These are phyloP conservation scores for Fusarium compactum DNA, from an alignment of 2,329 filamentous ascomycete genomes.

Conservation along the genomic window DNA sequence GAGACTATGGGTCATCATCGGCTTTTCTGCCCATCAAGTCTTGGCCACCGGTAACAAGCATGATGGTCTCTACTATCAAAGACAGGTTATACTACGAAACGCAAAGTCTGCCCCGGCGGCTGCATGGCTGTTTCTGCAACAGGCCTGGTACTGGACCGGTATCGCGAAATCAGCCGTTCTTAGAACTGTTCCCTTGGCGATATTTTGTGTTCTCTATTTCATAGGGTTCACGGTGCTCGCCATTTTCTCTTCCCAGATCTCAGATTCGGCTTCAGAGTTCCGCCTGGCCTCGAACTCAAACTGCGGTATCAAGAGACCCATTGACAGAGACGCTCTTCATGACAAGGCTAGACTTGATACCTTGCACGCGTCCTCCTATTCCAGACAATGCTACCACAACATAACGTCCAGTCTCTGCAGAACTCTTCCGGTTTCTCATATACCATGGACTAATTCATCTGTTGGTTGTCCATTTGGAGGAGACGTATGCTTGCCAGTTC, in stretches of 20 bases:
- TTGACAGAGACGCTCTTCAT: background rate
- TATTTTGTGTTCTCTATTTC: background rate
- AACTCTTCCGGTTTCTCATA: background rate
- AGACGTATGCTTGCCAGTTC: fast-evolving
- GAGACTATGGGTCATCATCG: background rate
- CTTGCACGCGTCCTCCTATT: background rate
- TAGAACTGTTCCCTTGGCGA: background rate
- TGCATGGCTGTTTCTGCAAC: background rate
- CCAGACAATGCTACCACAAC: background rate
- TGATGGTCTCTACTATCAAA: background rate
- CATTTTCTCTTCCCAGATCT: background rate
- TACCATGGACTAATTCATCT: background rate
- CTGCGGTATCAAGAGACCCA: background rate
- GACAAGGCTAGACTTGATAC: background rate
- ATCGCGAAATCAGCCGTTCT: background rate
- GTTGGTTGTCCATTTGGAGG: background rate
- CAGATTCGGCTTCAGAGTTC: background rate
- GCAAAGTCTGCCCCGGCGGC: background rate
- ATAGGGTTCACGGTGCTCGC: background rate
- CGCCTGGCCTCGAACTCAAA: background rate
- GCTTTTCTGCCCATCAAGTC: background rate
- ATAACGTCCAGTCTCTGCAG: background rate
- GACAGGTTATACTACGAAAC: background rate
- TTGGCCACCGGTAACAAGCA: background rate
- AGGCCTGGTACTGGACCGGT: background rate